Base-by-base conservation (phyloP, 352 stramenopile genomes). In the Saprolegnia diclina region DNA sequence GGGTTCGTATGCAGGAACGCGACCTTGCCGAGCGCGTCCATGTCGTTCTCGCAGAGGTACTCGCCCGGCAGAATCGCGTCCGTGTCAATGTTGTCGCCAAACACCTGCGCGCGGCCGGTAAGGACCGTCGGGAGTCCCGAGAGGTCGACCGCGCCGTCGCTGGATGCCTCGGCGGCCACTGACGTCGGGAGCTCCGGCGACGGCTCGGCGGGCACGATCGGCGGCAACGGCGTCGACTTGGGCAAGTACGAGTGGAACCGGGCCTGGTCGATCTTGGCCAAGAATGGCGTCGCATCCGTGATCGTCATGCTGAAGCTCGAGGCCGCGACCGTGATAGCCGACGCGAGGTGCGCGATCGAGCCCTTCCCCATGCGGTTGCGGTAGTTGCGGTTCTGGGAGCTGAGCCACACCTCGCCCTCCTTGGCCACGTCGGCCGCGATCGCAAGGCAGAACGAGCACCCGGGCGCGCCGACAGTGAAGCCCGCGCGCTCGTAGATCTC, bases 51-150 rank as follows among this genome's bases (percentile, higher is more conserved):
- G 35, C 81, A 89, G 72, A 94, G 52, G 57, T 80, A 92, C 71
- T 94, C 83, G 26, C 83, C 86, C 0, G 87, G 83, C 26, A 94
- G 72, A 72, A 94, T 92, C n/a, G 85, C 87, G 64, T 94, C 87
- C 59, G 87, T 94, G 74, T 94, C 85, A 35, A 94, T 92, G 71
- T 94, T 94, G 78, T 94, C 87, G n/a, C 83, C 85, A 73, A 92
- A 94, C 14, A 92, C 82, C 65, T 92, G 87, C 19, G 82, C 77
- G 56, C 82, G 83, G 32, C 86, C 86, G 65, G 79, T 80, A 55
- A 94, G 90, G 52, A 64, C 54, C 19, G n/a, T 44, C 16, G 42
- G 11, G 21, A 35, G 54, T 19, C 59, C 72, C 21, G 56, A 71
- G 14, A 54, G 73, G 11, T 72, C 75, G 11, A 56, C 50, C 5